These are phyloP conservation scores for Leishmania major DNA, from an alignment of 208 protist genomes.

Conservation along the genomic window DNA sequence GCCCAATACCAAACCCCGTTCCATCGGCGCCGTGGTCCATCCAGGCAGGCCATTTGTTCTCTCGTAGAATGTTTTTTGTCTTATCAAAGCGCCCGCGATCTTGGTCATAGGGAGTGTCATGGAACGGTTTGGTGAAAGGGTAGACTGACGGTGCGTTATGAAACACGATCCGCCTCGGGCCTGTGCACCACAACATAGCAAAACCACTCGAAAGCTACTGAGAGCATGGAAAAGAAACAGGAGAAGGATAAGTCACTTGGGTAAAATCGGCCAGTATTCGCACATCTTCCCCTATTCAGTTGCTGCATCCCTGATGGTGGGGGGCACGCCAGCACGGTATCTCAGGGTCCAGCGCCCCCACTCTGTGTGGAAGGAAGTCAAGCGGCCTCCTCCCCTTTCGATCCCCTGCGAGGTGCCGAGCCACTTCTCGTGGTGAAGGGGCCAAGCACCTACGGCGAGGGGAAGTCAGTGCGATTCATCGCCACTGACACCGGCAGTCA, in stretches of 20 bases:
- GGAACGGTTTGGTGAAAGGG: conserved; percentile 86
- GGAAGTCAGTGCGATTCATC: neutral
- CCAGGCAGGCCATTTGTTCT: conserved; percentile 78
- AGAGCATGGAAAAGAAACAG: conserved; percentile 8
- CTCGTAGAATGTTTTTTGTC: conserved; percentile 35
- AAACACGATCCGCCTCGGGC: conserved; percentile 56
- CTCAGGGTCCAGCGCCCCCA: neutral
- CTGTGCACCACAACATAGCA: conserved; percentile 21
- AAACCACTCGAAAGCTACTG: neutral
- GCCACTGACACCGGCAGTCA: neutral
- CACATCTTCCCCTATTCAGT: neutral
- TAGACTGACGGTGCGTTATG: conserved; percentile 87
- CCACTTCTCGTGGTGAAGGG: neutral
- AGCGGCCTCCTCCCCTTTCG: neutral
- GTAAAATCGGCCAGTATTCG: neutral
- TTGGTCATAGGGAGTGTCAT: conserved; percentile 89
- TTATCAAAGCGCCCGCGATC: conserved; percentile 64
- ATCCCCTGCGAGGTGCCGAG: neutral
- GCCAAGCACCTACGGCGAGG: neutral
- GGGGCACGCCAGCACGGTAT: neutral
- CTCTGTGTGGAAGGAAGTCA: neutral
- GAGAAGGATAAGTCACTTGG: neutral
- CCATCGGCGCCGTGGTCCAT: conserved; percentile 90
- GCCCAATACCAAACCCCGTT: conserved; percentile 85
- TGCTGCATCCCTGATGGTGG: neutral